These are phyloP conservation scores for Rhizophagus prolifer DNA, from an alignment of 192 early-diverging fungal genomes.

Conservation along the genomic window DNA sequence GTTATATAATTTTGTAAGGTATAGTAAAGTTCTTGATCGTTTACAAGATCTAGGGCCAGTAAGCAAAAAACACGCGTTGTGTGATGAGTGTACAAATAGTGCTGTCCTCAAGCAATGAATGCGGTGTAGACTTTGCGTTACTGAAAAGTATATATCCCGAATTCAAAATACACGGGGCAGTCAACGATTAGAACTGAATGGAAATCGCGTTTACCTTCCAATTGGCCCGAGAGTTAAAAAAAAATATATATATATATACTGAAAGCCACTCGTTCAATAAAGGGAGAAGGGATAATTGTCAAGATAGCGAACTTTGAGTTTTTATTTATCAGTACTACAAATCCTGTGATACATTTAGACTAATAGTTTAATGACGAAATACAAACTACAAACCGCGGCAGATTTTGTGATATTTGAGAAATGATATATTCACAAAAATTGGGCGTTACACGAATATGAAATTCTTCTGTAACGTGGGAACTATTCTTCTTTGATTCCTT, in stretches of 20 bases:
- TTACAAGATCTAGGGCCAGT: slow-evolving; percentile 5
- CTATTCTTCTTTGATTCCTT: too few relatives aligned
- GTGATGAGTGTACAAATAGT: neutral
- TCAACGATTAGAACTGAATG: neutral
- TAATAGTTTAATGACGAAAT: too few relatives aligned
- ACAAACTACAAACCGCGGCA: too few relatives aligned
- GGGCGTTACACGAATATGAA: too few relatives aligned
- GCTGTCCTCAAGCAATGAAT: neutral
- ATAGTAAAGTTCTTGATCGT: neutral
- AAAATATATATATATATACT: neutral
- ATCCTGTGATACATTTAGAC: too few relatives aligned
- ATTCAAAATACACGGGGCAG: neutral
- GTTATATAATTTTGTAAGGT: neutral
- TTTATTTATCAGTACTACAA: neutral
- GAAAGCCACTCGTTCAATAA: slow-evolving; percentile 15
- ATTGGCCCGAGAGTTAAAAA: neutral
- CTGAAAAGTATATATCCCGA: slow-evolving; percentile 1
- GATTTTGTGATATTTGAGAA: too few relatives aligned
- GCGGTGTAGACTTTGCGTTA: neutral
- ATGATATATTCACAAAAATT: too few relatives aligned
- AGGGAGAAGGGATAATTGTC: slow-evolving; percentile 3
- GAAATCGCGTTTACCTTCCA: slow-evolving; percentile 6
- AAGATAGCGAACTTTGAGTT: neutral
- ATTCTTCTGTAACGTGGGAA: too few relatives aligned
- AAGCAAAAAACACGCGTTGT: slow-evolving; percentile 11